Conservation (phyloP, 345 rosid genomes). For the Raphanus sativus region DNA sequence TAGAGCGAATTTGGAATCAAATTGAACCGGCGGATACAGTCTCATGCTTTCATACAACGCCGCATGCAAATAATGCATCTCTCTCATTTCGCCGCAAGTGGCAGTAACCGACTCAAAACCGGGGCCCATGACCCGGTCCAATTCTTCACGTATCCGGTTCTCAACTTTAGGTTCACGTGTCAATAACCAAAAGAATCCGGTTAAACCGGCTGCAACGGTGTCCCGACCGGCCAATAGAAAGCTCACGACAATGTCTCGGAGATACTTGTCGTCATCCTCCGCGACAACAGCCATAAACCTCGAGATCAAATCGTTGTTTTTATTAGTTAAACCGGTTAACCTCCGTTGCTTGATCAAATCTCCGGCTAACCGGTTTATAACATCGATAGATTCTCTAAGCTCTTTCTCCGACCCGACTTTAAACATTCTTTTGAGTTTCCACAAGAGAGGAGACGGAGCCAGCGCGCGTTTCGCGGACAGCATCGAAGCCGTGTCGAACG, state of each 20-base stretch:
- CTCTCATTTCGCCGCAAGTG: conserved; percentile 40
- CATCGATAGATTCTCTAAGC: conserved; percentile 51
- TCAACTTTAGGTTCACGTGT: conserved; percentile 51
- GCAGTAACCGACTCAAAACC: conserved; percentile 35
- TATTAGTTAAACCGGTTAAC: conserved; percentile 24
- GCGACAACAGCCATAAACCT: conserved; percentile 57
- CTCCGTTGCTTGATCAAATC: conserved; percentile 50
- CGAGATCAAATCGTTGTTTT: conserved; percentile 54
- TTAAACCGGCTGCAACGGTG: conserved; percentile 66
- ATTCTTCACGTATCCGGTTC: conserved; percentile 49
- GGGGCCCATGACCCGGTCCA: conserved; percentile 43
- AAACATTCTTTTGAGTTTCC: conserved; percentile 57
- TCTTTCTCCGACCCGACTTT: conserved; percentile 60
- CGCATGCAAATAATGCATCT: conserved; percentile 66
- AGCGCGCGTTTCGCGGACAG: conserved; percentile 54
- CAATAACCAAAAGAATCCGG: conserved; percentile 64
- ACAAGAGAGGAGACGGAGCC: conserved; percentile 45
- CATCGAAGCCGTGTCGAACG: conserved; percentile 60
- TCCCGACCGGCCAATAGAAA: conserved; percentile 79
- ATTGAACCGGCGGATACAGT: conserved; percentile 72
- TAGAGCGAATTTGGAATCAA: conserved; percentile 64
- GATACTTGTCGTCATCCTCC: conserved; percentile 51
- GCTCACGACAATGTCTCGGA: conserved; percentile 65
- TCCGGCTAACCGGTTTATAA: conserved; percentile 49
- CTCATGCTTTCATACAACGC: conserved; percentile 62